Conservation (phyloP, 139 green algal genomes). For the Chlamydomonas applanata region DNA sequence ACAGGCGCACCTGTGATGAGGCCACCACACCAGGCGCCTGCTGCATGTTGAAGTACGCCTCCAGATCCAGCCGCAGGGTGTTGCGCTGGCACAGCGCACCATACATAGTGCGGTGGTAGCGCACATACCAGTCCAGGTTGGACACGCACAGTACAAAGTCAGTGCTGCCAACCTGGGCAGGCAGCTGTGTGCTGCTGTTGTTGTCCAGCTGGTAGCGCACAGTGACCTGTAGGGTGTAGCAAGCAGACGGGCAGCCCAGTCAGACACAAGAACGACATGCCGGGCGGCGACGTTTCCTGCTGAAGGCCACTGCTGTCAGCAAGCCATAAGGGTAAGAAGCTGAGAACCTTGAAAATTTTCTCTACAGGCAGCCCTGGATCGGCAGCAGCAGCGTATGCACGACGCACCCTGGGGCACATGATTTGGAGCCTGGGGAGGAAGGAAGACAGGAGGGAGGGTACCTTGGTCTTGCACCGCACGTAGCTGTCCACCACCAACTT, state of each 20-base stretch:
- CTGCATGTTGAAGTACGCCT: conserved; percentile 9
- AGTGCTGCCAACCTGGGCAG: not conserved
- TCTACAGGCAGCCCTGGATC: too few species aligned
- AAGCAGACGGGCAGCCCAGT: too few species aligned
- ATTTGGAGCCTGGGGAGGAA: conserved; percentile 46
- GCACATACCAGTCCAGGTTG: conserved; percentile 8
- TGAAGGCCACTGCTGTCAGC: too few species aligned
- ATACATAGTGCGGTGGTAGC: conserved; percentile 15
- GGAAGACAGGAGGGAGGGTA: conserved; percentile 39
- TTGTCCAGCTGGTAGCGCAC: too few species aligned
- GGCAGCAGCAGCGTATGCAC: too few species aligned
- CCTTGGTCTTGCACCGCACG: conserved; percentile 24
- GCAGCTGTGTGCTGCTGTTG: too few species aligned
- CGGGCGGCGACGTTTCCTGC: too few species aligned
- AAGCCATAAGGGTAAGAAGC: not conserved
- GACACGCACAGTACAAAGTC: conserved; percentile 11
- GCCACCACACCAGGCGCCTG: too few species aligned
- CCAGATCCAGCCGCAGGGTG: conserved; percentile 4
- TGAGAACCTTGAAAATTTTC: too few species aligned
- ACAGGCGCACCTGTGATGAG: too few species aligned
- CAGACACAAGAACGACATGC: too few species aligned
- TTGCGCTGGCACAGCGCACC: conserved; percentile 15
- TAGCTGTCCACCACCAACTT: conserved; percentile 46
- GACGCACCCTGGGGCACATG: conserved; percentile 32
- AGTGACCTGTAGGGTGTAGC: too few species aligned